A percentile compares a stretch with the other conserved stretches of the same genome.
phyloP scores from a whole-genome alignment of 83 land plant genomes.

The Thuja plicata region DNA sequence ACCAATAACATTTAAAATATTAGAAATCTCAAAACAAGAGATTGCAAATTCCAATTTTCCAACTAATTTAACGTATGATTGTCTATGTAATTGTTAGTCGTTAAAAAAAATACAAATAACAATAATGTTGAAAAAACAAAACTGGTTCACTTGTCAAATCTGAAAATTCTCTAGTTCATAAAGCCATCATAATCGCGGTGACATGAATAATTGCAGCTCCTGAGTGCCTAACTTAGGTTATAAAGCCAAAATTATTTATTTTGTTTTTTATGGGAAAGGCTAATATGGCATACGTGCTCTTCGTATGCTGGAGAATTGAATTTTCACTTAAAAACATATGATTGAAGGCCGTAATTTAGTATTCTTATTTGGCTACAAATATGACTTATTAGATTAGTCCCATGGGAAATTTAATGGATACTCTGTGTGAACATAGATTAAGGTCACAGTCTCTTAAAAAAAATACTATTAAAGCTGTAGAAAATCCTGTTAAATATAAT shows the following conservation, averaged over 20 bases:
- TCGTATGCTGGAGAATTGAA: neutral
- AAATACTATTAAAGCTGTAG: no score
- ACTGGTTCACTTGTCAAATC: neutral
- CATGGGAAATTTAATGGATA: neutral
- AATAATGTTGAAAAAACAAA: neutral
- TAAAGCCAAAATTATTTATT: no score
- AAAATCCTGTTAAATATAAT: no score
- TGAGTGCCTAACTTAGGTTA: no score
- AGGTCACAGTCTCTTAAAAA: neutral
- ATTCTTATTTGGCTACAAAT: neutral
- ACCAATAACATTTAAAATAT: neutral
- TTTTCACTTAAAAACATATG: no score
- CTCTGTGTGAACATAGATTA: no score
- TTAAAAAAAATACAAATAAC: neutral
- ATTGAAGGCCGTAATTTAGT: neutral
- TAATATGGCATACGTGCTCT: neutral
- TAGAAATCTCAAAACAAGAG: neutral
- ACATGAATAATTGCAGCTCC: neutral
- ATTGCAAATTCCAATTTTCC: neutral
- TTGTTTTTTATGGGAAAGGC: neutral
- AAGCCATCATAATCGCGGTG: neutral
- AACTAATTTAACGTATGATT: neutral
- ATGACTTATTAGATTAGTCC: no score
- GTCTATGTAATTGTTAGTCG: no score
- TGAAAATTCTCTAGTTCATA: neutral